Evolutionary conservation across 176 grass and related monocot species (phyloP), one percentile per base, ranked within the genome.

Genomic region (Poa annua): DNA sequence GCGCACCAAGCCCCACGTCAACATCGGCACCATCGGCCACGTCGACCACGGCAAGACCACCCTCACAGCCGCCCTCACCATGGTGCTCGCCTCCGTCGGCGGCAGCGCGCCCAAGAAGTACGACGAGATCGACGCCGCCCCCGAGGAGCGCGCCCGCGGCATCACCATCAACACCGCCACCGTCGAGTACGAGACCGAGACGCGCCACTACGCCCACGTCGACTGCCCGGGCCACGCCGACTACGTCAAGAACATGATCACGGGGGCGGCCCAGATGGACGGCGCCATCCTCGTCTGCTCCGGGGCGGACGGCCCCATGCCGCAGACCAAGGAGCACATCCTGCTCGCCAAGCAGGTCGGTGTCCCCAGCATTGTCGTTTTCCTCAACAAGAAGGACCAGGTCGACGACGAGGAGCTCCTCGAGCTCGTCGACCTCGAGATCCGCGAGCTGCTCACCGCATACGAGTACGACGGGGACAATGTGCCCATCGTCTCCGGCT

Each of bases 91-190:
- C 36, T 88, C 86, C 50, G 80, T 99, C 50, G 93, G 93, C 24
- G 89, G 89, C 29, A 96, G 93, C 63, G 81, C 89, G 4, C 89
- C 96, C 33, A 99, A 99, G 91, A 99, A 99, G 93, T 99, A 99
- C 84, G 93, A 99, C 59, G 97, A 99, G 91, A 99, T 99, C 77
- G 97, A 99, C 75, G 97, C 93, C 0, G 97, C 97, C 0, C 96
- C 96, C 71, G 93, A 98, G 96, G 96, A 98, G 83, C 92, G 89
- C 70, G 93, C 96, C 70, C 97, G 97, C 2, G 97, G 97, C 8
- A 99, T 99, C 87, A 99, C 93, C 83, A 99, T 99, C 86, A 99
- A 99, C 91, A 99, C 97, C 65, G 97, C 97, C 74, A 99, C 97
- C 14, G 92, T 98, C 72, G 92, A 98, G 92, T 98, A 98, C 86